Conservation (phyloP, 164 flowering plant species). For the Platanus orientalis region DNA sequence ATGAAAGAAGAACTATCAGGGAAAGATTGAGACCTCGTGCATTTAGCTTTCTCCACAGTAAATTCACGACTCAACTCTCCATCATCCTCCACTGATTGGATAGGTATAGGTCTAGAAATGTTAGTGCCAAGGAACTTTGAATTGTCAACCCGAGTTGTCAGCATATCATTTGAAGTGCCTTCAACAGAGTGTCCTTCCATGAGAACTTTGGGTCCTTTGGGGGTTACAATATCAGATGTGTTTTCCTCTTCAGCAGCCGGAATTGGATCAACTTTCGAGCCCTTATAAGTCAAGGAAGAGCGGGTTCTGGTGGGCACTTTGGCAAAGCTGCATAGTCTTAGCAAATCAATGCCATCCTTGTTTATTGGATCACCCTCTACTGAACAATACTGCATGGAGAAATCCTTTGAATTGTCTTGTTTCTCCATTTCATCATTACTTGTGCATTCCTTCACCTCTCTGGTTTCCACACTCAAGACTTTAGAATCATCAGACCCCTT, state of each 20-base stretch:
- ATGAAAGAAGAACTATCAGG: constrained; percentile 26
- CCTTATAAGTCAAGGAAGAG: constrained; percentile 40
- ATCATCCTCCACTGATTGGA: constrained; percentile 24
- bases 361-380: constrained; percentile 22
- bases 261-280: constrained; percentile 28
- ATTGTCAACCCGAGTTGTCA: constrained; percentile 21
- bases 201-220: constrained; percentile 17
- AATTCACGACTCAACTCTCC: constrained; percentile 21
- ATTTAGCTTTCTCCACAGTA: constrained; percentile 23
- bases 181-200: constrained; percentile 22
- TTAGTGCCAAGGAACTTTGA: constrained; percentile 22
- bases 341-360: constrained; percentile 37
- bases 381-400: constrained; percentile 11
- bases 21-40: constrained; percentile 36
- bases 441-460: constrained; percentile 23
- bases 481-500: constrained; percentile 32
- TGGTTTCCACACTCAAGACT: constrained; percentile 20
- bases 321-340: constrained; percentile 38
- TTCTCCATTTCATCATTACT: constrained; percentile 28
- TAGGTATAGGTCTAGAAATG: constrained; percentile 13
- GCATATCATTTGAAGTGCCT: constrained; percentile 21
- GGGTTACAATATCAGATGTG: constrained; percentile 16
- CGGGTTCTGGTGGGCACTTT: constrained; percentile 66
- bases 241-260: constrained; percentile 22
- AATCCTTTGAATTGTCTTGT: constrained; percentile 20